These are phyloP conservation scores for Yarrowia keelungensis DNA, from an alignment of 805 yeast genomes.

Conservation along the genomic window DNA sequence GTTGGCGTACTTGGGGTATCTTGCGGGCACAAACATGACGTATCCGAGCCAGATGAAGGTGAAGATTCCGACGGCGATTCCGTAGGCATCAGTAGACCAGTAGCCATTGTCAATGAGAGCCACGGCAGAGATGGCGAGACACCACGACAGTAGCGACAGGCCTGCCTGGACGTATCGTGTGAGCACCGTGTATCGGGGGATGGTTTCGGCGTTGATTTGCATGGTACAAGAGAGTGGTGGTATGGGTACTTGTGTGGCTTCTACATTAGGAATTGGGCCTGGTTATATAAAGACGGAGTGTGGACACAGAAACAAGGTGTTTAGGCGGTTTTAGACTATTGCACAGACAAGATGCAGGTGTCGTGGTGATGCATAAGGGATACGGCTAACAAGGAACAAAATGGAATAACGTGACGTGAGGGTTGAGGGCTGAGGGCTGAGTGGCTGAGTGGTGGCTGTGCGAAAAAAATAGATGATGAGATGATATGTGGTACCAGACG, in stretches of 20 bases:
- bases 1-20: constrained; percentile 36
- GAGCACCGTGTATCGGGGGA: constrained; percentile 14
- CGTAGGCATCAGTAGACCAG: constrained; percentile 19
- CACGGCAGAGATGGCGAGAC: constrained; percentile 31
- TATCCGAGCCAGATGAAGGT: constrained; percentile 17
- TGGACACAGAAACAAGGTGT: constrained; percentile 6
- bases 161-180: constrained; percentile 31
- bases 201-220: constrained; percentile 10
- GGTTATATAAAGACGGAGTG: neutral
- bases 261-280: neutral
- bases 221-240: neutral
- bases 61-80: neutral
- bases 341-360: constrained; percentile 21
- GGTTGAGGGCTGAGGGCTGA: constrained; percentile 1
- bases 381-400: constrained; percentile 23
- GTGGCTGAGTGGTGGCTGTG: constrained; percentile 15
- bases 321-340: neutral
- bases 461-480: no score
- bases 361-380: constrained; percentile 1
- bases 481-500: no score
- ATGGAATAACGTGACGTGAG: constrained; percentile 19
- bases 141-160: constrained; percentile 17
- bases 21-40: constrained; percentile 6
- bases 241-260: no score
- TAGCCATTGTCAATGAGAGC: constrained; percentile 14